phyloP scores from a whole-genome alignment of 768 basidiomycete genomes.

The Hypholoma fasciculare region DNA sequence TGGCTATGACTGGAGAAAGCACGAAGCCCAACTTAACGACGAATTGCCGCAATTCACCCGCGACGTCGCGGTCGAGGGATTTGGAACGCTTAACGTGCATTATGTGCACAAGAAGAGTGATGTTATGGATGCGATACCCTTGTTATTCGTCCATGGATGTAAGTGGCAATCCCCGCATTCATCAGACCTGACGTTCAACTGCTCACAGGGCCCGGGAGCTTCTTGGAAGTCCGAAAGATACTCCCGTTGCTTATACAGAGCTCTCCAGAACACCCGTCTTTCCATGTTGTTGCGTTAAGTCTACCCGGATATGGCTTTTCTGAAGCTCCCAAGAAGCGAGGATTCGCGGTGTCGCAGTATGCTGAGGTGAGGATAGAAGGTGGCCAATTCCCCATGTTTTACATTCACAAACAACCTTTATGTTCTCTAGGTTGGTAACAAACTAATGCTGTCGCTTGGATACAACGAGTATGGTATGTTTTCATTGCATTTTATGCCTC shows the following conservation, averaged over 20 bases:
- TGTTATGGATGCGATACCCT: conserved; percentile 41
- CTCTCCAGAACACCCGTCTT: conserved; percentile 46
- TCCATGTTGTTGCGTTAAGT: conserved; percentile 63
- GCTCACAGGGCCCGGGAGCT: conserved; percentile 57
- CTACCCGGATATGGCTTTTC: conserved; percentile 68
- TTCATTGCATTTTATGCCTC: conserved; percentile 30
- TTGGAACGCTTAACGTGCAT: conserved; percentile 48
- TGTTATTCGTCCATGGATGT: conserved; percentile 55
- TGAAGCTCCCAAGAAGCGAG: conserved; percentile 48
- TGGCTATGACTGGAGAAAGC: conserved; percentile 55
- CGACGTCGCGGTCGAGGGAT: conserved; percentile 48
- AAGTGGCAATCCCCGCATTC: too few relatives aligned
- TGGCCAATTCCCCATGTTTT: too few relatives aligned
- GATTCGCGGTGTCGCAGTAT: conserved; percentile 46
- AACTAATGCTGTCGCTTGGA: conserved; percentile 50
- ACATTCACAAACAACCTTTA: background rate
- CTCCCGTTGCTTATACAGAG: conserved; percentile 49
- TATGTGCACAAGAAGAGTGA: conserved; percentile 57
- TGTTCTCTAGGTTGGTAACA: conserved; percentile 38
- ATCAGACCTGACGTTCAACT: background rate
- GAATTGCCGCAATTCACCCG: conserved; percentile 57
- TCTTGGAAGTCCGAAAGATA: conserved; percentile 58
- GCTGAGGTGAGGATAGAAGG: conserved; percentile 42
- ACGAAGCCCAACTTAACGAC: conserved; percentile 50
- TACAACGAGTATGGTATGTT: conserved; percentile 50